Evolutionary conservation across 2,329 filamentous ascomycete species (phyloP).

Genomic region (Pseudocercospora fuligena): DNA sequence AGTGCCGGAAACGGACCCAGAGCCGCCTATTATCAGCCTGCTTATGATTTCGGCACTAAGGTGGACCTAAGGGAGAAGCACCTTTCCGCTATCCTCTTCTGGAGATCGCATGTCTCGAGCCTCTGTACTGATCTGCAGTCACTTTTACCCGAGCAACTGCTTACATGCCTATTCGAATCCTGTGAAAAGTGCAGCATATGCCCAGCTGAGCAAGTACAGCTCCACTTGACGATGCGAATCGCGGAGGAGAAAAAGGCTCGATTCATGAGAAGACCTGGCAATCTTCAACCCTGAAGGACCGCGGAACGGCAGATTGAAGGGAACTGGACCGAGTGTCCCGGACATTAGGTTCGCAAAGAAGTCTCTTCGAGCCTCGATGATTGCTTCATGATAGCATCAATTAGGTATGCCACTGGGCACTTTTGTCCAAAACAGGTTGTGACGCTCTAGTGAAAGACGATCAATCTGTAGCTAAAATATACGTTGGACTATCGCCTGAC

Average conservation of each 20-base stretch:
- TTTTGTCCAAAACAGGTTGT: not conserved
- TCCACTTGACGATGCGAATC: not conserved
- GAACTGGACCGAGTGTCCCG: too few relatives aligned
- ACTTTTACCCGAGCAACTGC: not conserved
- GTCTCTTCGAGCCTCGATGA: too few relatives aligned
- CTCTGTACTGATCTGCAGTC: not conserved
- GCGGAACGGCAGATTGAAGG: not conserved
- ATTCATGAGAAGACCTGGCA: not conserved
- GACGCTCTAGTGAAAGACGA: not conserved
- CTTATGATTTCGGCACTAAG: not conserved
- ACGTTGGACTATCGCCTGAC: too few relatives aligned
- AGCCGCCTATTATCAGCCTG: not conserved
- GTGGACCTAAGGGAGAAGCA: not conserved
- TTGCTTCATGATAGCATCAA: not conserved
- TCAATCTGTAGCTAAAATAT: not conserved
- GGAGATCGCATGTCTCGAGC: not conserved
- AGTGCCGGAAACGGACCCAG: constrained; percentile 8
- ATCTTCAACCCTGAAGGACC: not conserved
- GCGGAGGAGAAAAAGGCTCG: not conserved
- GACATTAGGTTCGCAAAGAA: too few relatives aligned
- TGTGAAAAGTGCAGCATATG: not conserved
- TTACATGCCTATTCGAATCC: not conserved
- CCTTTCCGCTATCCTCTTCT: not conserved
- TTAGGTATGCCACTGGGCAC: not conserved
- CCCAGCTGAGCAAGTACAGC: not conserved